Evolutionary conservation across 1,139 yeast species (phyloP), one percentile per base, ranked within the genome.

Genomic region (Nakaseomyces kungkrabaensis): DNA sequence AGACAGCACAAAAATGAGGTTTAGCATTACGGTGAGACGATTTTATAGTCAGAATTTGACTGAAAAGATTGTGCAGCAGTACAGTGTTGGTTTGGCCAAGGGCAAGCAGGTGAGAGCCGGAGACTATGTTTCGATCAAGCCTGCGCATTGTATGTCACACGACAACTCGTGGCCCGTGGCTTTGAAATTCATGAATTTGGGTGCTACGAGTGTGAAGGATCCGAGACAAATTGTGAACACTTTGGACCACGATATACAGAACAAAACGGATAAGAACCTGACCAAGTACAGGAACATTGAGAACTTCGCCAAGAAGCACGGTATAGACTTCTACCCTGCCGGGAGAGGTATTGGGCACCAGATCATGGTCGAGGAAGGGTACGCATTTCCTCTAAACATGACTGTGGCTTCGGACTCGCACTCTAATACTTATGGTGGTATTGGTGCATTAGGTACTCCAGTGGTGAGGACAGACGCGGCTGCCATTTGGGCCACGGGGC

Each of bases 101-200:
- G 82, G 79, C 46, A 90, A 90, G 65, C 67, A 73, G 52, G 96
- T 92, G 33, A 80, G 73, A 60, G 77, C 89, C 51, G 98, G 98
- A 22, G 98, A 94, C 71, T 92, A 90, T 70, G 97, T 94, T 50
- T 82, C 96, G 6, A 90, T 94, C 64, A 79, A 76, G 63, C 99
- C 99, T 7, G 94, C 96, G 6, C 96, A 92, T 72, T 92, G 96
- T 68, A 92, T 94, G 98, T 87, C 97, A 11, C 99, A 92, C 68
- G 99, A 92, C 68, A 92, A 92, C 69, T 84, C 97, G 48, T 92
- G 99, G 98, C 99, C 99, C 0, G 97, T 92, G 29, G 98, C 98
- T 1, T 76, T 92, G 62, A 92, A 92, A 71, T 92, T 94, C 70
- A 88, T 81, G 83, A 96, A 96, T 5, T 75, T 92, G 38, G 98